phyloP scores from a whole-genome alignment of 2,329 filamentous ascomycete genomes.

The Cercospora nicotianae region DNA sequence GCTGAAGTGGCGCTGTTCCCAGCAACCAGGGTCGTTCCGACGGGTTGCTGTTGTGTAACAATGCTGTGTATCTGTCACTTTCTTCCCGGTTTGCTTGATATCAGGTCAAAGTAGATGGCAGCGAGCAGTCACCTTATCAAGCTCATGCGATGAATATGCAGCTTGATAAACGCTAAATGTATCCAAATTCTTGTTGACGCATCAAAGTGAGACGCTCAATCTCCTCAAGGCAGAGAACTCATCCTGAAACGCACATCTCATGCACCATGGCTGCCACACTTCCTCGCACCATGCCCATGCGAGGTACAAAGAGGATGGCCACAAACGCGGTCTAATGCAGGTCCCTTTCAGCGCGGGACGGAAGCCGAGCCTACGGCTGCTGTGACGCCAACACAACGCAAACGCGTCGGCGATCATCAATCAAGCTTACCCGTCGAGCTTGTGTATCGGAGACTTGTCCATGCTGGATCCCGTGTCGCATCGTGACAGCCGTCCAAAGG shows the following conservation, averaged over 20 bases:
- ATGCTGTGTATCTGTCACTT: conserved; percentile 2
- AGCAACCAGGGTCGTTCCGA: conserved; percentile 5
- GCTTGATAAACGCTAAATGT: background rate
- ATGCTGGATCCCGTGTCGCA: background rate
- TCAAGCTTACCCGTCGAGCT: background rate
- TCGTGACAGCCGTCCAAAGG: background rate
- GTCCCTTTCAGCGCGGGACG: background rate
- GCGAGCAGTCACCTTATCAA: background rate
- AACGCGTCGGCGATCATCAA: background rate
- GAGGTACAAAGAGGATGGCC: background rate
- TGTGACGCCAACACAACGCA: background rate
- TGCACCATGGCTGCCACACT: background rate
- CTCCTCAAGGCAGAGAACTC: background rate
- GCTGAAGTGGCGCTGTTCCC: background rate
- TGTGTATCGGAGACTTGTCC: background rate
- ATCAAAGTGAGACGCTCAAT: background rate
- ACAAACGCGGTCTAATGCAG: conserved; percentile 1
- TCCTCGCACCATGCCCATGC: background rate
- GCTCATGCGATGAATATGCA: background rate
- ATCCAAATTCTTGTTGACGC: background rate
- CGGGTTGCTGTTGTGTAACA: background rate
- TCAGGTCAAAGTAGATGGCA: background rate
- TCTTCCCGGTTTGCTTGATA: background rate
- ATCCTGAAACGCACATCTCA: background rate
- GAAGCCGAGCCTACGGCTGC: background rate